Conservation (phyloP, 2,329 filamentous ascomycete species). For the Colletotrichum echinochloae region DNA sequence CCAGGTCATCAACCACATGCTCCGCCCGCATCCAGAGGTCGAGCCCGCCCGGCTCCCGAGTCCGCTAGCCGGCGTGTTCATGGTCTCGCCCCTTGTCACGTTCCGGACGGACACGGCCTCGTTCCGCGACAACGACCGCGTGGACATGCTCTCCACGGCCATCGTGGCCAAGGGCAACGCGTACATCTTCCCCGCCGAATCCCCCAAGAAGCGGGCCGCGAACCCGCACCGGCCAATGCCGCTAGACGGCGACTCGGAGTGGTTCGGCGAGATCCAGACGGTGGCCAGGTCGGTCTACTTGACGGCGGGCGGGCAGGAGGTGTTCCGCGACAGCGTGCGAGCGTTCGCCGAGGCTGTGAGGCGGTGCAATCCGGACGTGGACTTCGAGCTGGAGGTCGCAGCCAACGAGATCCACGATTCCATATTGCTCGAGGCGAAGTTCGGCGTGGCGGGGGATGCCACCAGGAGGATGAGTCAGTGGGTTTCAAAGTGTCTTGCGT, state of each 20-base stretch:
- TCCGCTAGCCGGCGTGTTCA: background rate
- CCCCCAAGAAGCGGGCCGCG: background rate
- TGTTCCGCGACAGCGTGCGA: background rate
- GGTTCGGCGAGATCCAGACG: slow-evolving; percentile 3
- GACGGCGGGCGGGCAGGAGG: background rate
- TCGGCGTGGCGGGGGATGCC: background rate
- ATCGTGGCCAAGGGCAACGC: background rate
- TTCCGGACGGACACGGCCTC: background rate
- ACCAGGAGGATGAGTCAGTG: slow-evolving; percentile 4
- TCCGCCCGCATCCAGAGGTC: background rate
- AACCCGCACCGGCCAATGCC: slow-evolving; percentile 4
- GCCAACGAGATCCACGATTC: background rate
- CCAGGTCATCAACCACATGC: background rate
- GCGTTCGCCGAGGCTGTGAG: slow-evolving; percentile 10
- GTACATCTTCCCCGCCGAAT: background rate
- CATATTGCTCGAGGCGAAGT: slow-evolving; percentile 1
- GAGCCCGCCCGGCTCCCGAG: background rate
- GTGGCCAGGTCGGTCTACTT: background rate
- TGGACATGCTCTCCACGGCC: slow-evolving; percentile 10
- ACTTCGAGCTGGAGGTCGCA: background rate
- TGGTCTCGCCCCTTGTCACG: slow-evolving; percentile 9
- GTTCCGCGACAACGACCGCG: background rate
- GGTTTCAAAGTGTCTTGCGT: background rate
- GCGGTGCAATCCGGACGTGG: background rate
- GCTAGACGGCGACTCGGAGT: slow-evolving; percentile 3